Conservation (phyloP, 2,329 filamentous ascomycete species). For the Penicillium sp. region DNA sequence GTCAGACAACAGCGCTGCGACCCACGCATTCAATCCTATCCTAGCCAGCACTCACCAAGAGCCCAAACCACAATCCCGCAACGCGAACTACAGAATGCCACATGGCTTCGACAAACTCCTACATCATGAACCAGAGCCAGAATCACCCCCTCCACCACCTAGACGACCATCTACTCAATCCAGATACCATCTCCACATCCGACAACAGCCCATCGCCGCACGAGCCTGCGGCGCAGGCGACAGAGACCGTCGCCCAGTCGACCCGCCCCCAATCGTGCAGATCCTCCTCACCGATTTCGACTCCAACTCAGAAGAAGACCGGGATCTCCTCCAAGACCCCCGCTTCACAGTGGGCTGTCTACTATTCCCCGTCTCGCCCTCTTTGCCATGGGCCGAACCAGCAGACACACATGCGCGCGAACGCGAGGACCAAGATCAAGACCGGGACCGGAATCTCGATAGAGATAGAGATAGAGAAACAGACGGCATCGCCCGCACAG, state of each 20-base stretch:
- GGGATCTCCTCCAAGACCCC: conserved; percentile 38
- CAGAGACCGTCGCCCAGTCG: conserved; percentile 46
- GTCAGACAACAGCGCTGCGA: conserved; percentile 27
- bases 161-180: conserved; percentile 23
- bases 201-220: conserved; percentile 48
- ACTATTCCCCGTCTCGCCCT: conserved; percentile 35
- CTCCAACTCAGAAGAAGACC: conserved; percentile 36
- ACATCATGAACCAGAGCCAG: conserved; percentile 27
- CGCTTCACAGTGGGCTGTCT: conserved; percentile 46
- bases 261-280: conserved; percentile 49
- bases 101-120: conserved; percentile 40
- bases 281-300: conserved; percentile 47
- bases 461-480: conserved; percentile 1
- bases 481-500: conserved; percentile 19
- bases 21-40: conserved; percentile 13
- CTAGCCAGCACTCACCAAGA: conserved; percentile 10
- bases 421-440: conserved; percentile 1
- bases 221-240: conserved; percentile 49
- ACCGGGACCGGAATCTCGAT: conserved; percentile 5
- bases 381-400: conserved; percentile 12
- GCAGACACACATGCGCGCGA: conserved; percentile 14
- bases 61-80: conserved; percentile 12
- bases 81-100: conserved; percentile 30
- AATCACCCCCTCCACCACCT: conserved; percentile 24
- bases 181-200: conserved; percentile 43